Percentiles rank a stretch among this genome's conserved stretches.
Evolutionary conservation across 2,329 filamentous ascomycete species (phyloP).

Genomic region (Claviceps lovelessii): DNA sequence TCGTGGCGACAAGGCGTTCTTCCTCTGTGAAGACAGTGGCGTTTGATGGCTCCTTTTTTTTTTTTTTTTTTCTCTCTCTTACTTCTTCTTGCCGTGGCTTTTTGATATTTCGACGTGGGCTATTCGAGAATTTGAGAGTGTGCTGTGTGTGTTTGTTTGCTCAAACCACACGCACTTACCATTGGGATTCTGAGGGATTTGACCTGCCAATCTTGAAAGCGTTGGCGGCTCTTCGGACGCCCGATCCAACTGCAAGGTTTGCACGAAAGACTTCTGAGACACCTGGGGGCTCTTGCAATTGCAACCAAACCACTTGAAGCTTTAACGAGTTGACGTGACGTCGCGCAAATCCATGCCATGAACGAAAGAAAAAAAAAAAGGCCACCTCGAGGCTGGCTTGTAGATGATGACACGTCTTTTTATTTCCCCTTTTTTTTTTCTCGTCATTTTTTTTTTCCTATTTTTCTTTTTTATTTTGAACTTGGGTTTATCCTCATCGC

Average conservation of each 20-base stretch:
- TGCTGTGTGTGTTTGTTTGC: conserved; percentile 9
- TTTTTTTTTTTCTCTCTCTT: too few species aligned
- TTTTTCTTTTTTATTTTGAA: background rate
- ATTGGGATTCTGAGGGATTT: conserved; percentile 29
- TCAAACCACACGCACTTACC: conserved; percentile 12
- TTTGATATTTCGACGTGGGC: conserved; percentile 16
- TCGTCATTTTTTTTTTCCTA: conserved; percentile 8
- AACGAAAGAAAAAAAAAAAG: background rate
- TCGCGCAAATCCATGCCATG: conserved; percentile 2
- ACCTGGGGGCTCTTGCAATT: conserved; percentile 20
- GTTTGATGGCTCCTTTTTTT: conserved; percentile 16
- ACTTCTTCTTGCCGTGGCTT: conserved; percentile 14
- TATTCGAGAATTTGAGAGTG: conserved; percentile 9
- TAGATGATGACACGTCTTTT: background rate
- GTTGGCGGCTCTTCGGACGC: background rate
- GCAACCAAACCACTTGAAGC: conserved; percentile 7
- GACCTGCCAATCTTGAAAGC: conserved; percentile 15
- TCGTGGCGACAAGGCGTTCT: conserved; percentile 16
- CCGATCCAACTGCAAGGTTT: background rate
- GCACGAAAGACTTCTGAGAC: conserved; percentile 14
- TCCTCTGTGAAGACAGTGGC: conserved; percentile 8
- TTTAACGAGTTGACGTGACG: conserved; percentile 10
- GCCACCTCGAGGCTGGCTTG: background rate
- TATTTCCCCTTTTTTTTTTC: background rate
- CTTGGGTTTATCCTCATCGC: background rate